phyloP scores from a whole-genome alignment of 78 protist species.

The Guillardia theta region DNA sequence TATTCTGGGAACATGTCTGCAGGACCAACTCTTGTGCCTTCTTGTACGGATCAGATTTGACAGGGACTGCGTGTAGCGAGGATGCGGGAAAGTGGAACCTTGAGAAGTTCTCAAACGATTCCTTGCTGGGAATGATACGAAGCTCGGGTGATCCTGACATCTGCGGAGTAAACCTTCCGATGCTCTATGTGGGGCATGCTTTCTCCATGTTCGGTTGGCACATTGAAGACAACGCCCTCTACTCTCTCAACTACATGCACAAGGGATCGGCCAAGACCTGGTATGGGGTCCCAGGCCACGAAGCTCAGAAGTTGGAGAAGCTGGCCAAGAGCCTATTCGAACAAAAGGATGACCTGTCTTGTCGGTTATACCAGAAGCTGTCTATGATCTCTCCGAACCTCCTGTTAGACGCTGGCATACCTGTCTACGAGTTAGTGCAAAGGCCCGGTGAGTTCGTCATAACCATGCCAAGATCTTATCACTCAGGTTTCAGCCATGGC shows the following conservation, averaged over 20 bases:
- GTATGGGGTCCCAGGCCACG: slow-evolving; percentile 33
- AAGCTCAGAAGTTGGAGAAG: too few species aligned
- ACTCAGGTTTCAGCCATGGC: slow-evolving; percentile 48
- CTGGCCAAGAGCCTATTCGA: background rate
- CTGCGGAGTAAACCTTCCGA: slow-evolving; percentile 45
- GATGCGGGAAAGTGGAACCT: background rate
- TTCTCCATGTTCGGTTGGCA: background rate
- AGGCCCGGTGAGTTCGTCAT: slow-evolving; percentile 23
- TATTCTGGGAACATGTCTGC: too few species aligned
- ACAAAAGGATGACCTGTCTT: background rate
- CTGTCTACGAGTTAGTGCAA: background rate
- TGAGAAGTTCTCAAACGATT: background rate
- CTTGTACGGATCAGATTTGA: too few species aligned
- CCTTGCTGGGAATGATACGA: background rate
- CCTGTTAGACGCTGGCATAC: background rate
- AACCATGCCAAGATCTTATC: slow-evolving; percentile 40
- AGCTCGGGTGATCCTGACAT: background rate
- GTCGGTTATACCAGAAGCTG: background rate
- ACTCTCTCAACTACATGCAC: slow-evolving; percentile 34
- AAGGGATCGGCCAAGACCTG: slow-evolving; percentile 42
- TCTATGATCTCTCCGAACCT: background rate
- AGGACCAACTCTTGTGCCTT: too few species aligned
- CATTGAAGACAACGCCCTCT: slow-evolving; percentile 34
- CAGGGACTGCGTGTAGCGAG: too few species aligned
- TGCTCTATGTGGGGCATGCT: slow-evolving; percentile 36